phyloP scores from a whole-genome alignment of 805 yeast genomes.

The Yamadazyma phyllophila region DNA sequence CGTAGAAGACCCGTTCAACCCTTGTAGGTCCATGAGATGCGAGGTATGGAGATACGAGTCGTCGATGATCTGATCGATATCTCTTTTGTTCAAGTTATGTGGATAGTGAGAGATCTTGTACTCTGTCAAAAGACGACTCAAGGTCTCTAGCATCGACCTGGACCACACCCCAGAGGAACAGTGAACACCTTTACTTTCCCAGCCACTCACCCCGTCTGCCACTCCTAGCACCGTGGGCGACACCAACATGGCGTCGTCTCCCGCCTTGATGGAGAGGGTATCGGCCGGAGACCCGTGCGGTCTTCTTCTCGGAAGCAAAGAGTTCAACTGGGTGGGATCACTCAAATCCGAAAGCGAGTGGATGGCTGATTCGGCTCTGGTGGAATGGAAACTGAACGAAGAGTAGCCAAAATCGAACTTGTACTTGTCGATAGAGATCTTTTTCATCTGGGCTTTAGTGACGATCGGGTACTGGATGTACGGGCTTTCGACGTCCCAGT shows the following conservation, averaged over 20 bases:
- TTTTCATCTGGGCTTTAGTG: constrained; percentile 37
- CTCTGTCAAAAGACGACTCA: constrained; percentile 45
- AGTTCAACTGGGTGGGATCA: constrained; percentile 44
- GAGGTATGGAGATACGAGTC: constrained; percentile 48
- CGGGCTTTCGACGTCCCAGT: constrained; percentile 30
- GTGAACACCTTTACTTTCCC: constrained; percentile 45
- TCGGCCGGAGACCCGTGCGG: constrained; percentile 53
- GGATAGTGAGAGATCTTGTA: constrained; percentile 40
- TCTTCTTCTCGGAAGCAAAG: constrained; percentile 48
- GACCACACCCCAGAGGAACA: constrained; percentile 53
- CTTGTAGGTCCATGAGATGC: constrained; percentile 49
- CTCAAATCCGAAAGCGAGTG: constrained; percentile 51
- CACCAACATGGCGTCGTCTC: constrained; percentile 58
- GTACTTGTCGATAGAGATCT: constrained; percentile 37
- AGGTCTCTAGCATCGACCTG: constrained; percentile 50
- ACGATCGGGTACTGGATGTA: constrained; percentile 41
- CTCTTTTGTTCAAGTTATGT: constrained; percentile 38
- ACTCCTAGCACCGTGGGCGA: constrained; percentile 52
- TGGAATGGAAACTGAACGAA: constrained; percentile 49
- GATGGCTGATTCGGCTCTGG: constrained; percentile 35
- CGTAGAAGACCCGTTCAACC: constrained; percentile 49
- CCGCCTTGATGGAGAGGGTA: constrained; percentile 51
- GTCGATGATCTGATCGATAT: constrained; percentile 44
- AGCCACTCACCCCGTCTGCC: constrained; percentile 58
- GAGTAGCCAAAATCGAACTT: constrained; percentile 46